These are phyloP conservation scores for Saposhnikovia divaricata DNA, from an alignment of 129 eudicot genomes.

Conservation along the genomic window DNA sequence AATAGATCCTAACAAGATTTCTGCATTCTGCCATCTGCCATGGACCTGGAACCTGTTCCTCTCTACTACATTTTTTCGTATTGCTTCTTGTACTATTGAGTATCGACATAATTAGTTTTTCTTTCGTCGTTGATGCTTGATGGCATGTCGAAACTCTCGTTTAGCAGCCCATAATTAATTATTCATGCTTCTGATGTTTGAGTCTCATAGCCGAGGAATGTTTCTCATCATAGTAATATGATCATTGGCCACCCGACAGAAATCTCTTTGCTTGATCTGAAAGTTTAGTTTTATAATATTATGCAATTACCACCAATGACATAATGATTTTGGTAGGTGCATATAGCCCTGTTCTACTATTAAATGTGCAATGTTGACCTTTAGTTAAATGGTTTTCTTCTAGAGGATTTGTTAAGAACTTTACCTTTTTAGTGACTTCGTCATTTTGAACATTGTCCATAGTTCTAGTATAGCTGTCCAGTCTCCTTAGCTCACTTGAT, in stretches of 20 bases:
- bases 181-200: background rate
- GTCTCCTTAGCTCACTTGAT: background rate
- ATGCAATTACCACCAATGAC: background rate
- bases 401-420: background rate
- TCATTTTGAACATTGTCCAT: background rate
- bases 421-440: background rate
- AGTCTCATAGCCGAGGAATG: background rate
- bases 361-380: background rate
- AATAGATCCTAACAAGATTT: background rate
- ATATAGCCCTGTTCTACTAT: background rate
- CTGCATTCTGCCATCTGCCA: background rate
- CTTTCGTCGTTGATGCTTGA: background rate
- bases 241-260: background rate
- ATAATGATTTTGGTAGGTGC: background rate
- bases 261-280: background rate
- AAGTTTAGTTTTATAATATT: background rate
- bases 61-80: background rate
- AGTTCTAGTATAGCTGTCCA: background rate
- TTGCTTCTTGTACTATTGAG: background rate
- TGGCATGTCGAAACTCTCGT: background rate
- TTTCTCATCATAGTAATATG: background rate
- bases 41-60: background rate
- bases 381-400: background rate
- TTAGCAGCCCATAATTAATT: background rate
- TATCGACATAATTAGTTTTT: background rate